These are phyloP conservation scores for Lenzites betulinus DNA, from an alignment of 768 basidiomycete genomes.

Conservation along the genomic window DNA sequence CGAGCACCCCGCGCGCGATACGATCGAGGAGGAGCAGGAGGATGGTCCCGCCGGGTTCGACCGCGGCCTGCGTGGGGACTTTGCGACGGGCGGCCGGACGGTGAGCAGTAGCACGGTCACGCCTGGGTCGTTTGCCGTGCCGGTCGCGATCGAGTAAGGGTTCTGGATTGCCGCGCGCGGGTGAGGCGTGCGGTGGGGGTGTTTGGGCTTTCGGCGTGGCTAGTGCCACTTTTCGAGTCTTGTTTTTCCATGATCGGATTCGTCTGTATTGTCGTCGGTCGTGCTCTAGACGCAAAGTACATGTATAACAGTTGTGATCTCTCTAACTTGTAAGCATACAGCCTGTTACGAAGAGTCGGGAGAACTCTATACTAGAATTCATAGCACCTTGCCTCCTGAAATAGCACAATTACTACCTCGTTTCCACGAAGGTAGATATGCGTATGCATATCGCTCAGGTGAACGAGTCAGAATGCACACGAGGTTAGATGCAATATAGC, in stretches of 20 bases:
- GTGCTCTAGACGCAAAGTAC: neutral
- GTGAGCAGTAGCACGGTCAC: slow-evolving; percentile 4
- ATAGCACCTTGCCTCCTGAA: too few species aligned
- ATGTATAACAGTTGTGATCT: neutral
- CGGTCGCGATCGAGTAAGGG: slow-evolving; percentile 16
- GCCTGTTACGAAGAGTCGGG: too few species aligned
- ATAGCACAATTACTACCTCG: too few species aligned
- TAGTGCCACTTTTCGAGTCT: neutral
- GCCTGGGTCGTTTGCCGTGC: slow-evolving; percentile 12
- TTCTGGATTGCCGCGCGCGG: neutral
- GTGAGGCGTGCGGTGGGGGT: too few species aligned
- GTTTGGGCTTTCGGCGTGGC: neutral
- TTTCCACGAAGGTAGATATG: too few species aligned
- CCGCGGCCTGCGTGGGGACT: neutral
- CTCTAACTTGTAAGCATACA: neutral
- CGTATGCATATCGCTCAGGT: too few species aligned
- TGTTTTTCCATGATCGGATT: neutral
- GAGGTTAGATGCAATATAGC: neutral
- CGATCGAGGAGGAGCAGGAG: slow-evolving; percentile 60
- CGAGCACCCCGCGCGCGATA: slow-evolving; percentile 50
- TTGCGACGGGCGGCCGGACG: slow-evolving; percentile 8
- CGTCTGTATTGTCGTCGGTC: neutral
- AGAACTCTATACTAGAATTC: too few species aligned
- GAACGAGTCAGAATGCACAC: too few species aligned
- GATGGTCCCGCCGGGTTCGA: slow-evolving; percentile 15